Conservation (phyloP, 2,329 filamentous ascomycete species). For the Neopestalotiopsis rosae region DNA sequence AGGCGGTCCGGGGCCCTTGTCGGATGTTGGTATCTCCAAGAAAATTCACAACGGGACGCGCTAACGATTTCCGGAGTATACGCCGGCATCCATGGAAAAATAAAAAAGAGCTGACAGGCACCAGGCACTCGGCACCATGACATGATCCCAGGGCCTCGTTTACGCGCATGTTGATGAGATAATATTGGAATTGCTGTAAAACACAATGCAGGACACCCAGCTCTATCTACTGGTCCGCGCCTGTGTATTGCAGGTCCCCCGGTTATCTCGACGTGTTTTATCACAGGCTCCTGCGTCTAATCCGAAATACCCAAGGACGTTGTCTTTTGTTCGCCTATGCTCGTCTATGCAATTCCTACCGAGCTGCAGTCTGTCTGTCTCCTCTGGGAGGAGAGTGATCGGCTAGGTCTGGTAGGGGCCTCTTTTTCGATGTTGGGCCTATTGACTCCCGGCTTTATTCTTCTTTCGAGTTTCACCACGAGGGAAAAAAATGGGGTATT, state of each 20-base stretch:
- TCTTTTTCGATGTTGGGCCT: neutral
- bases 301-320: neutral
- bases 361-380: neutral
- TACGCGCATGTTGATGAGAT: neutral
- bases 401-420: neutral
- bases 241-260: neutral
- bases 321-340: neutral
- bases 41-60: neutral
- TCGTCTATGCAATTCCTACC: neutral
- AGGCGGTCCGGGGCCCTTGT: slow-evolving; percentile 9
- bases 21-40: neutral
- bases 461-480: neutral
- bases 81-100: neutral
- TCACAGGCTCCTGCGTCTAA: slow-evolving; percentile 10
- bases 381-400: neutral
- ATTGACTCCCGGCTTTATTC: neutral
- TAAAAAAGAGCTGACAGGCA: neutral
- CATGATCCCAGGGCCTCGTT: neutral
- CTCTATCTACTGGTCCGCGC: neutral
- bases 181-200: neutral
- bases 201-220: slow-evolving; percentile 5
- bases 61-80: slow-evolving; percentile 6
- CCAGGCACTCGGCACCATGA: neutral
- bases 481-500: neutral
- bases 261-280: neutral